Evolutionary conservation across 164 flowering plant genomes (phyloP), one percentile per base, ranked within the genome.

Genomic region (Kalanchoe fedtschenkoi): DNA sequence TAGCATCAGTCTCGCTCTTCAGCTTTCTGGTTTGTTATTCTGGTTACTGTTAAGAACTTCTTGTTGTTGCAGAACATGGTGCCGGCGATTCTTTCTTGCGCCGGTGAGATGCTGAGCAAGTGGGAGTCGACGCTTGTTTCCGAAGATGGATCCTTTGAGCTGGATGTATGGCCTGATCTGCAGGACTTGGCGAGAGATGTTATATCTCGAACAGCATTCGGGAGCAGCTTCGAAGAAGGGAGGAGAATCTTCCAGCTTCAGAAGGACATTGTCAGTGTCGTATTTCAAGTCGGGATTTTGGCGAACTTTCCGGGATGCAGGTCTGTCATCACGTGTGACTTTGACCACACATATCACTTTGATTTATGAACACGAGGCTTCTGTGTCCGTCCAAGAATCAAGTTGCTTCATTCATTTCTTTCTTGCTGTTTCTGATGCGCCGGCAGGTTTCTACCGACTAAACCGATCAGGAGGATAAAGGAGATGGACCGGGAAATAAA

Each of bases 371-470:
- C n/a, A n/a, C n/a, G n/a, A n/a, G n/a, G n/a, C n/a, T n/a, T 8
- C 8, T 39, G 10, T 8, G 43, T 8, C n/a, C n/a, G n/a, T n/a
- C n/a, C n/a, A n/a, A n/a, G n/a, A n/a, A n/a, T n/a, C n/a, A n/a
- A n/a, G n/a, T n/a, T n/a, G n/a, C n/a, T n/a, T n/a, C n/a, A n/a
- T n/a, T 39, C 10, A 39, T 39, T 39, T 51, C 24, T 17, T 51
- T 1, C 9, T 21, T 15, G 3, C 22, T 19, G n/a, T 13, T 2
- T 3, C 14, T 15, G n/a, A 13, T 42, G 1, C 41, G 4, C 16
- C 16, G 30, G 46, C 14, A 80, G 87, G 68, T 75, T 70, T 66
- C 8, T 81, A 24, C 85, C 88, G 26, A 81, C 88, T 0, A 74
- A 71, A 56, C 60, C 0, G 19, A 81, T 81, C 67, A 69, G 29